Percentiles rank a stretch among this genome's conserved stretches.
Evolutionary conservation across 352 stramenopile genomes (phyloP).

Genomic region (Poterioochromonas sp.): DNA sequence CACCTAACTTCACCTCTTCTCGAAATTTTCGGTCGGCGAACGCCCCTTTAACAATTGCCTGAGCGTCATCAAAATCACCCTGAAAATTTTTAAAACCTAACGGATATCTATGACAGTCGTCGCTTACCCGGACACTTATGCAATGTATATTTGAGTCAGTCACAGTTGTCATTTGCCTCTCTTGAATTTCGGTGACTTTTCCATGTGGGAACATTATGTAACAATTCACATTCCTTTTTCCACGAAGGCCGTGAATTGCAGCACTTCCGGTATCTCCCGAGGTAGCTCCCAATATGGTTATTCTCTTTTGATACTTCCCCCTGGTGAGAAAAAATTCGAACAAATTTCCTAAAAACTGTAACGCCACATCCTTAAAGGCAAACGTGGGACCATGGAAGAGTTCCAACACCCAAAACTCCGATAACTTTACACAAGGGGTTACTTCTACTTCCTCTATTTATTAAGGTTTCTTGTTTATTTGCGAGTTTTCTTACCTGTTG

Average conservation of each 20-base stretch:
- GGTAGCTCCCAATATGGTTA: conserved; percentile 93
- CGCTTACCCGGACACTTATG: conserved; percentile 57
- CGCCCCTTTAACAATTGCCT: conserved; percentile 95
- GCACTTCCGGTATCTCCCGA: conserved; percentile 94
- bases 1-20: conserved; percentile 75
- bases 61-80: conserved; percentile 97
- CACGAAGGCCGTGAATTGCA: conserved; percentile 92
- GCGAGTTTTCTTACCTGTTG: conserved; percentile 28
- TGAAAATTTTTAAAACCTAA: conserved; percentile 44
- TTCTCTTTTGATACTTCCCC: conserved; percentile 59
- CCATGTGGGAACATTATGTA: conserved; percentile 95
- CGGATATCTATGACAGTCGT: neutral
- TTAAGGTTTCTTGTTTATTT: conserved; percentile 19
- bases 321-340: conserved; percentile 95
- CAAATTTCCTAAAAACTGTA: conserved; percentile 97
- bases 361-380: conserved; percentile 97
- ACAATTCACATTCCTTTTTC: conserved; percentile 92
- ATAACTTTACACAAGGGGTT: conserved; percentile 81
- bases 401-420: conserved; percentile 76
- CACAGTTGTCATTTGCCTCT: conserved; percentile 97
- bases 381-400: conserved; percentile 98
- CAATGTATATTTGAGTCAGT: conserved; percentile 96
- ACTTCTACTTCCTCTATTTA: conserved; percentile 58
- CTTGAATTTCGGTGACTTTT: conserved; percentile 89
- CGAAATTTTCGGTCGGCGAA: conserved; percentile 89